Base-by-base conservation (phyloP, 2,329 filamentous ascomycete species). In the Beauveria scarabaeidicola region DNA sequence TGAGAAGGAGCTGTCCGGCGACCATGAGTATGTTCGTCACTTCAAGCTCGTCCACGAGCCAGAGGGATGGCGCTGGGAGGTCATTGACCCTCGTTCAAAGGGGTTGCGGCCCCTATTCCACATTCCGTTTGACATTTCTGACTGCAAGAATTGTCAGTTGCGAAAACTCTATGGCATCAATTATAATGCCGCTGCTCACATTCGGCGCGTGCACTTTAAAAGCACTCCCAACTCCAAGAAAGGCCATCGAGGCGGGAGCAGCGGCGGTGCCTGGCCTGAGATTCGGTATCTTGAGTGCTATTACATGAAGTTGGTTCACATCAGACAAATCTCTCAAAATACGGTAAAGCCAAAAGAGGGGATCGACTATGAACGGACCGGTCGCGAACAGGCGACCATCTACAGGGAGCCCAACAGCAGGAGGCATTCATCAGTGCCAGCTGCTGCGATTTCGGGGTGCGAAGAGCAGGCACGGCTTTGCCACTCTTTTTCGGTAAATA, bases 121-220 rank as follows among this genome's bases (percentile, higher is more conserved):
- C 75, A 81, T 72, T 66, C 78, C 66, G 70, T 84, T 75, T 72
- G 80, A 81, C 74, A 81, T 73, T 56, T 86, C 91, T 54, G 88
- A 88, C 65, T 97, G 92, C 82, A 96, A 96, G 73, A 83, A 89
- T 52, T 97, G 93, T 72, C 81, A 80, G 52, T 81, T 81, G 48
- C 76, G 81, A 59, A 97, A 96, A 77, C 81, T 83, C 61, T 97
- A 97, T 66, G 89, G 89, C 3, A 90, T 89, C 17, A 94, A 97
- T 75, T 97, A 97, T 75, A 97, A 97, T 67, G 93, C 92, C 0
- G 91, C 91, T 0, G 93, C 91, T 0, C 93, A 97, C 70, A 81
- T 97, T 9, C 83, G 92, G 46, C 86, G 93, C 53, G 88, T 88
- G 0, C 93, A 97, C 71, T 97, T 97, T 78, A 38, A 89, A 88